These are phyloP conservation scores for Lactifluus volemus DNA, from an alignment of 768 basidiomycete species.

Conservation along the genomic window DNA sequence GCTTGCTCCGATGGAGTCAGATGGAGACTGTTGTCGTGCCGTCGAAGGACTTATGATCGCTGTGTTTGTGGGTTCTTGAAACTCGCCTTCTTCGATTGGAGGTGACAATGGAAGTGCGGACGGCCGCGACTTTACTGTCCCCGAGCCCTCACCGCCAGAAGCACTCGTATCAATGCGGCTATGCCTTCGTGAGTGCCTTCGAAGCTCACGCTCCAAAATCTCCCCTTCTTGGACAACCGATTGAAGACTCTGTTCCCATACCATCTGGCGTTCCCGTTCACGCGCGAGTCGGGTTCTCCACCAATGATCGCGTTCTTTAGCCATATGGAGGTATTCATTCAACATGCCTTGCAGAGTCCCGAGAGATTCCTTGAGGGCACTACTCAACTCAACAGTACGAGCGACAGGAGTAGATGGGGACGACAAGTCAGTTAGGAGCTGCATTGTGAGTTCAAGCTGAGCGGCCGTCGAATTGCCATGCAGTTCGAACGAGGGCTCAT, in stretches of 20 bases:
- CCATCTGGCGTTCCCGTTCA: slow-evolving; percentile 50
- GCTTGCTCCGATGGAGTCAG: neutral
- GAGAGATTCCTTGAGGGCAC: slow-evolving; percentile 55
- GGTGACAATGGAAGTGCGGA: slow-evolving; percentile 12
- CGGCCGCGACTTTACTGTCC: slow-evolving; percentile 19
- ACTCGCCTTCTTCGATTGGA: slow-evolving; percentile 10
- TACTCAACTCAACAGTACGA: slow-evolving; percentile 30
- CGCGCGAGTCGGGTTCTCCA: slow-evolving; percentile 56
- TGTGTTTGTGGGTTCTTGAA: neutral
- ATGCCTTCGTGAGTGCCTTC: slow-evolving; percentile 49
- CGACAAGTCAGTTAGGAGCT: slow-evolving; percentile 47
- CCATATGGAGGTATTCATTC: slow-evolving; percentile 62
- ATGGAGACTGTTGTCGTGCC: neutral
- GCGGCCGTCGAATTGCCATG: slow-evolving; percentile 61
- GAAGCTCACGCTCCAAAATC: slow-evolving; percentile 70
- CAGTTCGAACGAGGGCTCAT: slow-evolving; percentile 50
- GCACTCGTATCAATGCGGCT: slow-evolving; percentile 32
- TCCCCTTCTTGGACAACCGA: slow-evolving; percentile 83
- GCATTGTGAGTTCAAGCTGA: slow-evolving; percentile 69
- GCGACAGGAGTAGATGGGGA: slow-evolving; percentile 26
- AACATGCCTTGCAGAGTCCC: slow-evolving; percentile 47
- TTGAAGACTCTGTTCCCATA: slow-evolving; percentile 90
- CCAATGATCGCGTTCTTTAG: slow-evolving; percentile 73
- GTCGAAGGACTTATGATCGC: slow-evolving; percentile 1
- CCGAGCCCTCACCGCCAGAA: slow-evolving; percentile 22